Evolutionary conservation across 2,329 filamentous ascomycete species (phyloP).

Genomic region (Alternaria consortialis): DNA sequence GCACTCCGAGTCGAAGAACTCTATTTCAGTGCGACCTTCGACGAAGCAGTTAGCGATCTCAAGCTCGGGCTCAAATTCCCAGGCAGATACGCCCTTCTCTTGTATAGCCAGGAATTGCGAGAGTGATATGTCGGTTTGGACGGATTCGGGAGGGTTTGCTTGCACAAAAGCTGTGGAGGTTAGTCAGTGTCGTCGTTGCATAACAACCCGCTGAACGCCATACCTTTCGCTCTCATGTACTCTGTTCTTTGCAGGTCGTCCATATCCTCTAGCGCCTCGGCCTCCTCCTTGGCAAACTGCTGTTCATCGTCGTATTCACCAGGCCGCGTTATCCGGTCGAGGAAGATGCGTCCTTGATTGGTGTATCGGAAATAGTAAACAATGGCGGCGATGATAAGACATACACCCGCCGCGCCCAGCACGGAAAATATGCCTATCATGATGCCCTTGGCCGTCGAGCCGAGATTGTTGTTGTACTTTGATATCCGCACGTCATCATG

Average conservation of each 20-base stretch:
- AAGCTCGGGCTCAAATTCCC: constrained; percentile 99
- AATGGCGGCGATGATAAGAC: constrained; percentile 78
- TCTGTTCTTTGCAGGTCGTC: constrained; percentile 90
- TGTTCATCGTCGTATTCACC: constrained; percentile 99
- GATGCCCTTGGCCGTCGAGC: constrained; percentile 76
- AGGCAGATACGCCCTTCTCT: constrained; percentile 98
- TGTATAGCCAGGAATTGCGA: constrained; percentile 98
- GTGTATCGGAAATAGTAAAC: constrained; percentile 97
- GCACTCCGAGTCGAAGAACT: constrained; percentile 98
- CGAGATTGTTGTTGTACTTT: constrained; percentile 41
- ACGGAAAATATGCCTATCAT: constrained; percentile 95
- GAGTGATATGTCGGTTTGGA: constrained; percentile 95
- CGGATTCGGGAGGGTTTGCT: constrained; percentile 91
- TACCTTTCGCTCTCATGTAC: constrained; percentile 95
- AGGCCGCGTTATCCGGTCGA: constrained; percentile 90
- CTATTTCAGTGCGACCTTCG: constrained; percentile 93
- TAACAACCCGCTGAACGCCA: constrained; percentile 24
- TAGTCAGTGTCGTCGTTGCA: constrained; percentile 4
- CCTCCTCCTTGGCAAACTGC: constrained; percentile 91
- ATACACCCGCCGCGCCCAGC: constrained; percentile 87
- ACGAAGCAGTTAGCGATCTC: constrained; percentile 99
- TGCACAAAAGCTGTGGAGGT: constrained; percentile 80
- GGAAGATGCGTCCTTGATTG: constrained; percentile 83
- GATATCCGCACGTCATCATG: constrained; percentile 39
- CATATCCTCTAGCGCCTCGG: constrained; percentile 93